These are phyloP conservation scores for Eimeria brunetti DNA, from an alignment of 169 alveolate species.

Conservation along the genomic window DNA sequence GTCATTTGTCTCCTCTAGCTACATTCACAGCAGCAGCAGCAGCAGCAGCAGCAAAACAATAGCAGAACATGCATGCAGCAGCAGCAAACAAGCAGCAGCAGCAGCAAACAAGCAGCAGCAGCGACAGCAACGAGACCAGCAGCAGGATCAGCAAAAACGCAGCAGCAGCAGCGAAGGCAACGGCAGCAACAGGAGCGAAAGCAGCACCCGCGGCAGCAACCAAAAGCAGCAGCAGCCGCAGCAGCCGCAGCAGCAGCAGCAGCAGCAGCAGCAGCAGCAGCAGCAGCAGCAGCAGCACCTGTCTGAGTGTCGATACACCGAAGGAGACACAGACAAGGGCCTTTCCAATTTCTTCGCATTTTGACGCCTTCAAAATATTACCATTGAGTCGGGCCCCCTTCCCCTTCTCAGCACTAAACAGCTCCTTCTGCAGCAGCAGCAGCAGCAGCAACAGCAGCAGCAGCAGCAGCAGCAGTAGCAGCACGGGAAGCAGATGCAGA, in stretches of 20 bases:
- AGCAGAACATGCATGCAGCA: constrained; percentile 1
- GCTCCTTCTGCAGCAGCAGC: constrained; percentile 40
- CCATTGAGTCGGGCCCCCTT: constrained; percentile 41
- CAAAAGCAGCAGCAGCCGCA: not conserved
- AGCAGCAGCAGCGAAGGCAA: not conserved
- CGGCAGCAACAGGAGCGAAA: not conserved
- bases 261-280: constrained; percentile 8
- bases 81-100: no score
- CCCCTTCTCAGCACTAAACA: constrained; percentile 46
- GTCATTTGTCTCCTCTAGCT: not conserved
- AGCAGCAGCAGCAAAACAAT: no score
- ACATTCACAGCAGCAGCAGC: not conserved
- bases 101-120: no score
- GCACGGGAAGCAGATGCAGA: not conserved
- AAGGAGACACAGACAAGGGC: constrained; percentile 5
- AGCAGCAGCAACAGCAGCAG: constrained; percentile 46
- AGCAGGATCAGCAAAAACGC: not conserved
- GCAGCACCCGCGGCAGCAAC: no score
- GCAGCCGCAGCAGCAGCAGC: not conserved
- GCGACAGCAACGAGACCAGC: not conserved
- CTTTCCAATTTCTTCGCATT: not conserved
- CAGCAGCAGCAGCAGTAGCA: constrained; percentile 15
- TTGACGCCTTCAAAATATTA: not conserved
- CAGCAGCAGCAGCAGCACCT: constrained; percentile 1
- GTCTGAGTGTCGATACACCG: constrained; percentile 1